Conservation (phyloP, 768 basidiomycete species). For the Termitomyces sp. region DNA sequence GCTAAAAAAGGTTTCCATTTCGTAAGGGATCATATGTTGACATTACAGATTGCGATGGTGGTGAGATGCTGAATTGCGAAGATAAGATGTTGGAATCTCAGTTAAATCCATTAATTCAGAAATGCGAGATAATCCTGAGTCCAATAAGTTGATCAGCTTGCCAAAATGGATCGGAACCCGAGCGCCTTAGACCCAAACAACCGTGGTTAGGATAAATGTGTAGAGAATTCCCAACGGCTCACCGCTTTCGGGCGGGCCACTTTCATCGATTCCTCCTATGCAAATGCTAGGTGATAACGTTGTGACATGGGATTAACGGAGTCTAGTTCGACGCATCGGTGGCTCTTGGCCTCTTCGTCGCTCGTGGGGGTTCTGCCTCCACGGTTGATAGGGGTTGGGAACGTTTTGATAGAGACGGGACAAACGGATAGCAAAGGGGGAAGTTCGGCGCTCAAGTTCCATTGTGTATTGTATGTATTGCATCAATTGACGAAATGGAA, state of each 20-base stretch:
- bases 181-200: not conserved
- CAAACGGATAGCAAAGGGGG: constrained; percentile 4
- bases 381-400: not conserved
- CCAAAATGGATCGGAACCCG: too few species aligned
- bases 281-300: not conserved
- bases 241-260: too few species aligned
- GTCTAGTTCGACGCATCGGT: not conserved
- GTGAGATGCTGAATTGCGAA: not conserved
- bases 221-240: not conserved
- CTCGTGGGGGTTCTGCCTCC: not conserved
- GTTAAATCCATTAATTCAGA: not conserved
- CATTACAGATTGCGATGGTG: constrained; percentile 12
- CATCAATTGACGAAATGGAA: too few species aligned
- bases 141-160: not conserved
- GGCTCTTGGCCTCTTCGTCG: constrained; percentile 5
- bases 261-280: not conserved
- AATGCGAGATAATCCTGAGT: not conserved
- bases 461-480: too few species aligned
- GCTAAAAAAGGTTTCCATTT: not conserved
- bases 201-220: too few species aligned
- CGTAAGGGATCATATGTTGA: too few species aligned
- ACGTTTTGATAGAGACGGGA: not conserved
- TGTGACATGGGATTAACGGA: not conserved
- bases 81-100: not conserved
- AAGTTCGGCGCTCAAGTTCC: not conserved